Evolutionary conservation across 345 rosid genomes (phyloP).

Genomic region (Acer campestre): DNA sequence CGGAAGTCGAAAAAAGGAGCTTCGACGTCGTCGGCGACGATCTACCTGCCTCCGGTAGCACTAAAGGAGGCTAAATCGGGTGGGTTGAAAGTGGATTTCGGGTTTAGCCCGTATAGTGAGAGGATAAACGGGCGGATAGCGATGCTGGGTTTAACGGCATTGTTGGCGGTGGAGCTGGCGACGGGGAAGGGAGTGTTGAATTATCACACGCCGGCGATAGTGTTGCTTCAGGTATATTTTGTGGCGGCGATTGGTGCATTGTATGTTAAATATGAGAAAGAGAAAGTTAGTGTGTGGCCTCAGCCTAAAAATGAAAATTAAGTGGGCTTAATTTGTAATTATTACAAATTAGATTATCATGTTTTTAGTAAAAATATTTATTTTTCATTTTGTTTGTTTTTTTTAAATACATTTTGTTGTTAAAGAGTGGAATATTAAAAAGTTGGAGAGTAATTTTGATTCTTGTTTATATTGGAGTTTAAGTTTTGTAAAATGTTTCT

Average conservation of each 20-base stretch:
- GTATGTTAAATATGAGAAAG: slow-evolving; percentile 73
- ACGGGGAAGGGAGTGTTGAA: slow-evolving; percentile 82
- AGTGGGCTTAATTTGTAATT: neutral
- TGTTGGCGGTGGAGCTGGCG: slow-evolving; percentile 82
- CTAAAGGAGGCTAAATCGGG: slow-evolving; percentile 64
- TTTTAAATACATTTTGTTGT: neutral
- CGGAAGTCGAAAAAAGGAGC: slow-evolving; percentile 74
- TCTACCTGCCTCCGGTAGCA: slow-evolving; percentile 77
- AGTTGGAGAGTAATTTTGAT: no score
- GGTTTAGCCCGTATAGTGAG: slow-evolving; percentile 79
- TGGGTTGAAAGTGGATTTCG: slow-evolving; percentile 78
- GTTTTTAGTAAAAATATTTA: neutral
- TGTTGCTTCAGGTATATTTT: slow-evolving; percentile 70
- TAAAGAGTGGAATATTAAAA: neutral
- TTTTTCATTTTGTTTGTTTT: neutral
- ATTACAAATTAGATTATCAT: neutral
- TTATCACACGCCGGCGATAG: slow-evolving; percentile 77
- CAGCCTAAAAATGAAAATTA: slow-evolving; percentile 25
- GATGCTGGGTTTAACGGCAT: slow-evolving; percentile 66
- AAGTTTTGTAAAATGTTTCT: no score
- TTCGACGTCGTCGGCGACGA: slow-evolving; percentile 23
- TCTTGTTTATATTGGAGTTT: no score
- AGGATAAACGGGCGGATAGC: slow-evolving; percentile 74
- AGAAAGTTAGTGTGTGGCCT: slow-evolving; percentile 81
- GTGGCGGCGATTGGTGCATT: slow-evolving; percentile 68